Conservation (phyloP, 306 rosid species). For the Malus asiatica region DNA sequence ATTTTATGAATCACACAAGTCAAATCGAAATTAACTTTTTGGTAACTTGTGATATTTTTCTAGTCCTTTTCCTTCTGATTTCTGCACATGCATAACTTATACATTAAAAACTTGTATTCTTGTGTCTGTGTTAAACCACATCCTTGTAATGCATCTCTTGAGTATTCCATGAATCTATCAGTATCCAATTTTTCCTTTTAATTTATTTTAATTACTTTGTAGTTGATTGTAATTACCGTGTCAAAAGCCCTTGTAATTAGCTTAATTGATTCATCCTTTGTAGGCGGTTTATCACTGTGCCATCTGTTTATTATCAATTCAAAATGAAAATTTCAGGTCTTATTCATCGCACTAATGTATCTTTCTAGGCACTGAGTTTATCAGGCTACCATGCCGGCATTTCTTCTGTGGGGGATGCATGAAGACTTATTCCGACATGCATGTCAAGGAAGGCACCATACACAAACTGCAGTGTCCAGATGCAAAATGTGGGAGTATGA, state of each 20-base stretch:
- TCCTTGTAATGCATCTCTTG: neutral
- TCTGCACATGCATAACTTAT: neutral
- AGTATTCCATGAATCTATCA: neutral
- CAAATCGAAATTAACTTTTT: neutral
- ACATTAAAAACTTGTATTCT: neutral
- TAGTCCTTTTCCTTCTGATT: neutral
- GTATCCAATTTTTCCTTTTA: neutral
- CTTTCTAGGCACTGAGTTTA: slow-evolving; percentile 54
- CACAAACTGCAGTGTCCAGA: slow-evolving; percentile 65
- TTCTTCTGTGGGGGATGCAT: slow-evolving; percentile 81
- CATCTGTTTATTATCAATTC: neutral
- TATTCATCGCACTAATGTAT: neutral
- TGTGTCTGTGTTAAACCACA: neutral
- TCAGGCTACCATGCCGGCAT: slow-evolving; percentile 68
- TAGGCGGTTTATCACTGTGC: neutral
- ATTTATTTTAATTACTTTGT: neutral
- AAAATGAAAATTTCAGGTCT: neutral
- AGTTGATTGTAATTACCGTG: neutral
- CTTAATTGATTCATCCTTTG: neutral
- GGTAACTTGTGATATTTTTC: neutral
- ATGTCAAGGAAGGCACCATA: slow-evolving; percentile 77
- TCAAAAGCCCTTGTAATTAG: neutral
- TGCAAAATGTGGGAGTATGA: slow-evolving; percentile 54
- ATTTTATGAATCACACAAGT: neutral
- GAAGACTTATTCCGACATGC: slow-evolving; percentile 64